Evolutionary conservation across 164 flowering plant species (phyloP).

Genomic region (Magnolia kwangsiensis): DNA sequence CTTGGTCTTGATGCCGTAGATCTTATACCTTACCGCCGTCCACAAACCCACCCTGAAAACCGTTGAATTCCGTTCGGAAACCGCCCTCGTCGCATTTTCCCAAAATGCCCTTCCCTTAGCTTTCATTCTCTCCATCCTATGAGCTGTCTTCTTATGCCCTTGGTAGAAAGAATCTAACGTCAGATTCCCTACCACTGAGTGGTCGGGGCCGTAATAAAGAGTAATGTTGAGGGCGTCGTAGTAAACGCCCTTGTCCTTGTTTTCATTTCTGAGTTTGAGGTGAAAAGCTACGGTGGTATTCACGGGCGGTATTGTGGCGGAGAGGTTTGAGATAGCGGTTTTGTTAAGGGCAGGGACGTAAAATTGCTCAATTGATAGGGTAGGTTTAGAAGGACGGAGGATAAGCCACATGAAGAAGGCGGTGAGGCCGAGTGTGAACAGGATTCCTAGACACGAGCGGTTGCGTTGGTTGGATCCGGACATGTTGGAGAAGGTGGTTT

Average conservation of each 20-base stretch:
- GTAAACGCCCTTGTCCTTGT: constrained; percentile 67
- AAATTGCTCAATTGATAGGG: constrained; percentile 35
- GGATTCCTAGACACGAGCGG: constrained; percentile 41
- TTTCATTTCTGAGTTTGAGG: constrained; percentile 49
- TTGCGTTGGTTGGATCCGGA: constrained; percentile 24
- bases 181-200: constrained; percentile 18
- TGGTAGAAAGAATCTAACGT: constrained; percentile 37
- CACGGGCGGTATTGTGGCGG: constrained; percentile 14
- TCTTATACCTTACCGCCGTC: constrained; percentile 63
- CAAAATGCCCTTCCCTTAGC: constrained; percentile 19
- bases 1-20: constrained; percentile 41
- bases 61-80: constrained; percentile 21
- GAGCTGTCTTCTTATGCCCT: constrained; percentile 54
- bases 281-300: constrained; percentile 42
- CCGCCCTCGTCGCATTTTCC: constrained; percentile 17
- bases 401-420: constrained; percentile 71
- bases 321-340: constrained; percentile 3
- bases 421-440: constrained; percentile 45
- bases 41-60: constrained; percentile 55
- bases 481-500: constrained; percentile 17
- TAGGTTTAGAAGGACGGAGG: constrained; percentile 48
- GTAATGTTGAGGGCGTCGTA: constrained; percentile 52
- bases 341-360: constrained; percentile 57
- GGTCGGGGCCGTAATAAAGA: constrained; percentile 25
- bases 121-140: constrained; percentile 1